Conservation (phyloP, 129 eudicot genomes). For the Rutidosis leptorrhynchoides region DNA sequence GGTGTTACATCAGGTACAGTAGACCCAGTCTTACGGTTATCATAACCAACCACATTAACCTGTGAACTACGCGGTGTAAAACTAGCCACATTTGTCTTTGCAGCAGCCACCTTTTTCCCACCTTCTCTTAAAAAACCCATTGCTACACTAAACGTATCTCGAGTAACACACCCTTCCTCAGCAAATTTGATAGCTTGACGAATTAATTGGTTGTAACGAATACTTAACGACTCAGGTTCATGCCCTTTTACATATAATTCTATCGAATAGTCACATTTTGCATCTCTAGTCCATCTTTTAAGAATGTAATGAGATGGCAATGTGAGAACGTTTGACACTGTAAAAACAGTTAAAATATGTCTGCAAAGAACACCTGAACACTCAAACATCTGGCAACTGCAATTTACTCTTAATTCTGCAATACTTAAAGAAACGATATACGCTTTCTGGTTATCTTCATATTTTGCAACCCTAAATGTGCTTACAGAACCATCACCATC, state of each 20-base stretch:
- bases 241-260: slow-evolving; percentile 48
- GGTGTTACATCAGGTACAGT: slow-evolving; percentile 56
- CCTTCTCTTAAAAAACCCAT: slow-evolving; percentile 66
- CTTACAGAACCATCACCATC: slow-evolving; percentile 64
- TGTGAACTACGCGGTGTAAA: slow-evolving; percentile 53
- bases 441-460: slow-evolving; percentile 71
- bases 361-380: slow-evolving; percentile 78
- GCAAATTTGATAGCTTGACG: slow-evolving; percentile 74
- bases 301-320: slow-evolving; percentile 81
- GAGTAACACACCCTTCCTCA: slow-evolving; percentile 69
- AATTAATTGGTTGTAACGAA: slow-evolving; percentile 57
- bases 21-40: slow-evolving; percentile 42
- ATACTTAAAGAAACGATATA: slow-evolving; percentile 61
- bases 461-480: slow-evolving; percentile 83
- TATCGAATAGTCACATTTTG: slow-evolving; percentile 47
- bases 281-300: slow-evolving; percentile 81
- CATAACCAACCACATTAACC: slow-evolving; percentile 49
- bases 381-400: slow-evolving; percentile 94
- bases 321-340: slow-evolving; percentile 80
- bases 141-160: slow-evolving; percentile 59
- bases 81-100: slow-evolving; percentile 53
- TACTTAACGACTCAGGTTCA: slow-evolving; percentile 41
- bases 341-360: slow-evolving; percentile 86
- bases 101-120: slow-evolving; percentile 54
- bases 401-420: slow-evolving; percentile 60